These are phyloP conservation scores for Agapanthus africanus DNA, from an alignment of 106 monocot genomes.

Conservation along the genomic window DNA sequence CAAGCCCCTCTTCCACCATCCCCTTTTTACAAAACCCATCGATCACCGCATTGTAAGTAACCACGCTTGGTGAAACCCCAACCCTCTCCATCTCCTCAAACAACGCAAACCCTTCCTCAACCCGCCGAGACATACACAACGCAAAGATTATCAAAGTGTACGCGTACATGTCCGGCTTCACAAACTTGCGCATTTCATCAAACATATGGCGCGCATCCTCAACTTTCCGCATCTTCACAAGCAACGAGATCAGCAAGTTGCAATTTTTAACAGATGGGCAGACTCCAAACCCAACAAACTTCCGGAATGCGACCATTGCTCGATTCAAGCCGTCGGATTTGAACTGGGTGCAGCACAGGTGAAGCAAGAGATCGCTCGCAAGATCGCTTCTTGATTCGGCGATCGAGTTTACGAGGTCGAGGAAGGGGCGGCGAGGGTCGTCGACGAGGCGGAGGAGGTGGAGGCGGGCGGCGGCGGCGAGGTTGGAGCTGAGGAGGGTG, in stretches of 20 bases:
- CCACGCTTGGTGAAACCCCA: constrained; percentile 37
- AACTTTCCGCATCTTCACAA: constrained; percentile 17
- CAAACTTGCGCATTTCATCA: constrained; percentile 48
- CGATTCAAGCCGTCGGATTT: constrained; percentile 7
- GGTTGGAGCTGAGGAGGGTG: constrained; percentile 30
- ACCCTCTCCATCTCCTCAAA: constrained; percentile 58
- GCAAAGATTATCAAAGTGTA: constrained; percentile 55
- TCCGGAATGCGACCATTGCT: constrained; percentile 38
- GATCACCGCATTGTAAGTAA: constrained; percentile 71
- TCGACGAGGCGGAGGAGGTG: constrained; percentile 36
- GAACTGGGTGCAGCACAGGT: constrained; percentile 41
- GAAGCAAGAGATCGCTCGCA: constrained; percentile 34
- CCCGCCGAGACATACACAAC: constrained; percentile 41
- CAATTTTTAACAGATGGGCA: constrained; percentile 53
- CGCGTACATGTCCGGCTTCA: constrained; percentile 45
- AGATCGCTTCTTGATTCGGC: constrained; percentile 3
- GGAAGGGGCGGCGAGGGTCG: constrained; percentile 17
- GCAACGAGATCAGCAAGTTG: constrained; percentile 32
- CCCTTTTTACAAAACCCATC: constrained; percentile 68
- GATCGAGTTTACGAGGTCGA: constrained; percentile 9
- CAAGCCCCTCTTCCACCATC: constrained; percentile 46
- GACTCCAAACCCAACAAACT: constrained; percentile 23
- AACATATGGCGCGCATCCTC: constrained; percentile 39
- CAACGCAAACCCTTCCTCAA: constrained; percentile 36
- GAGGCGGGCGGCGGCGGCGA: constrained; percentile 25